Conservation (phyloP, 306 rosid species). For the Pyrus communis region DNA sequence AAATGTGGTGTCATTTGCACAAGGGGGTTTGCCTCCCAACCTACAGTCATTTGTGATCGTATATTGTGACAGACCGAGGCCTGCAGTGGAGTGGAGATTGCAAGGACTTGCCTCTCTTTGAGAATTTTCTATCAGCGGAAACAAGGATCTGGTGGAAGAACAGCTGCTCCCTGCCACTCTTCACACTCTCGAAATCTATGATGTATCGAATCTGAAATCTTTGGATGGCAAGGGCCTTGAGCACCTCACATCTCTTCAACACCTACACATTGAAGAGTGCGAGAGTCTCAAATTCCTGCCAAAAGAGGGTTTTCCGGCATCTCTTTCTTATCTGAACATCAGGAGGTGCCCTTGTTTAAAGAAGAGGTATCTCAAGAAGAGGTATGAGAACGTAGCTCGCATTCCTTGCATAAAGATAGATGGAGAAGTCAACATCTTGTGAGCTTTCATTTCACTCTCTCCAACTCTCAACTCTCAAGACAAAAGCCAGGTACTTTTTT, state of each 20-base stretch:
- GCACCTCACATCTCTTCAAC: not conserved
- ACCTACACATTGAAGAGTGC: accelerated
- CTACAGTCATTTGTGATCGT: not conserved
- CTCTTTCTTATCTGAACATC: too few relatives aligned
- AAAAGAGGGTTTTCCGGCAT: too few relatives aligned
- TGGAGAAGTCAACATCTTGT: not conserved
- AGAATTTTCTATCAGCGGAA: too few relatives aligned
- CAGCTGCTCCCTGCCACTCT: not conserved
- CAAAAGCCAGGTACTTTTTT: too few relatives aligned
- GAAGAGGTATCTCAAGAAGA: not conserved
- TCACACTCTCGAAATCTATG: not conserved
- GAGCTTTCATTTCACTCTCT: too few relatives aligned
- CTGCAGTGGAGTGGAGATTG: too few relatives aligned
- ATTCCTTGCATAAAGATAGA: not conserved
- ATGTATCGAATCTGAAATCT: not conserved
- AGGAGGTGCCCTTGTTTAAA: too few relatives aligned
- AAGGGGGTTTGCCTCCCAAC: not conserved
- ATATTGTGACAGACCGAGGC: too few relatives aligned
- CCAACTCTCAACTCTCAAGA: too few relatives aligned
- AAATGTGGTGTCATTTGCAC: not conserved
- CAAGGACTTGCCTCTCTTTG: too few relatives aligned
- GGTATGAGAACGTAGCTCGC: not conserved
- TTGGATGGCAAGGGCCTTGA: not conserved
- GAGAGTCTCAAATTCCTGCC: too few relatives aligned
- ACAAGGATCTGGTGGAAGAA: not conserved